Evolutionary conservation across 192 early-diverging fungal genomes (phyloP).

Genomic region (Gigaspora rosea): DNA sequence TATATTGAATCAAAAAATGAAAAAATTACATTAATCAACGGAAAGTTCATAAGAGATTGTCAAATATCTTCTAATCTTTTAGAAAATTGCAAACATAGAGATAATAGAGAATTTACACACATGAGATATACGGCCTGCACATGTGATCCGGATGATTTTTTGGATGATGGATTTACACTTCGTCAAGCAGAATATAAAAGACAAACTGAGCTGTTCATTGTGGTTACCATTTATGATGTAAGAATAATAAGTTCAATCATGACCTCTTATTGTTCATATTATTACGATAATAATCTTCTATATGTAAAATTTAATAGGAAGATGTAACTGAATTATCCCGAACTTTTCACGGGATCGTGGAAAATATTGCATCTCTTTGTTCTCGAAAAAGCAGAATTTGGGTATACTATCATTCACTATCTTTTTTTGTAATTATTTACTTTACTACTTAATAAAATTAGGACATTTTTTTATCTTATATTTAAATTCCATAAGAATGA

Average conservation of each 20-base stretch:
- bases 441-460: too few relatives aligned
- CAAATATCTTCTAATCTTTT: too few relatives aligned
- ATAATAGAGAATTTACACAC: conserved; percentile 91
- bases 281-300: not conserved
- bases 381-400: conserved; percentile 69
- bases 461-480: too few relatives aligned
- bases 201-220: conserved; percentile 77
- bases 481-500: conserved; percentile 22
- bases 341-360: conserved; percentile 83
- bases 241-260: conserved; percentile 30
- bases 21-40: too few relatives aligned
- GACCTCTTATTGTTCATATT: not conserved
- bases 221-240: conserved; percentile 82
- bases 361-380: conserved; percentile 90
- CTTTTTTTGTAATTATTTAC: too few relatives aligned
- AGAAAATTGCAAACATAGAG: too few relatives aligned
- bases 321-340: conserved; percentile 87
- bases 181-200: conserved; percentile 60
- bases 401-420: conserved; percentile 39
- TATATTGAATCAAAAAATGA: too few relatives aligned
- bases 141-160: conserved; percentile 85
- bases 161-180: conserved; percentile 70
- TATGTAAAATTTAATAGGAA: conserved; percentile 59
- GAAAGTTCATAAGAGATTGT: too few relatives aligned
- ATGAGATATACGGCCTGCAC: conserved; percentile 94